phyloP scores from a whole-genome alignment of 495 filamentous ascomycete genomes.

The Aspergillus diversus region DNA sequence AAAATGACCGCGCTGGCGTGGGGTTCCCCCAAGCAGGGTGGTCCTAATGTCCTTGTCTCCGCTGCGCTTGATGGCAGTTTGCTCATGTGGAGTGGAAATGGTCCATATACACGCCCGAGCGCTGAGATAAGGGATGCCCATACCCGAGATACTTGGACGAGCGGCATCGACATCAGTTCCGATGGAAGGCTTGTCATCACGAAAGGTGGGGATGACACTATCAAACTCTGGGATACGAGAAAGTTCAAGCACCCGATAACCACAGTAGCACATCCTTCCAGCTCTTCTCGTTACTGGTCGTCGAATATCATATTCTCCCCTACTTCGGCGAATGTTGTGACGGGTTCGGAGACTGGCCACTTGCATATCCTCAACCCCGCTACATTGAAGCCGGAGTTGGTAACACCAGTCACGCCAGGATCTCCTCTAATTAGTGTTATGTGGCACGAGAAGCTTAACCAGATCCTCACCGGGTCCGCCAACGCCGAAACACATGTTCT shows the following conservation, averaged over 20 bases:
- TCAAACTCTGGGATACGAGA: constrained; percentile 92
- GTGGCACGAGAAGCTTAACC: constrained; percentile 95
- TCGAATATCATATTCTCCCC: constrained; percentile 90
- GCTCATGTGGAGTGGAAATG: constrained; percentile 89
- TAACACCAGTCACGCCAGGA: constrained; percentile 83
- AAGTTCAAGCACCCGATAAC: constrained; percentile 91
- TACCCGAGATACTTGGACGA: constrained; percentile 83
- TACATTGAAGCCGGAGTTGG: constrained; percentile 79
- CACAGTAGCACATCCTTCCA: constrained; percentile 77
- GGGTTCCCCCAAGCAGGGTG: constrained; percentile 77
- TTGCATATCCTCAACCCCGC: constrained; percentile 93
- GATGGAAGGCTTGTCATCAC: constrained; percentile 91
- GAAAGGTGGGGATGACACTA: constrained; percentile 84
- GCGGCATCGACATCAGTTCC: constrained; percentile 86
- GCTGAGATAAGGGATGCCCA: constrained; percentile 89
- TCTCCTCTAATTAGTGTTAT: constrained; percentile 80
- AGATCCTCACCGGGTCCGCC: constrained; percentile 91
- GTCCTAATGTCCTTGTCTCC: constrained; percentile 77
- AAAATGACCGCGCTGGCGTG: constrained; percentile 92
- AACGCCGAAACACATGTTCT: constrained; percentile 88
- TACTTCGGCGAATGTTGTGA: constrained; percentile 77
- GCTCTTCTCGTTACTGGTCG: constrained; percentile 78
- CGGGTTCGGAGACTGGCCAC: constrained; percentile 83
- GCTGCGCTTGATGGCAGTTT: constrained; percentile 88
- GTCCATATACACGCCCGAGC: constrained; percentile 82